Evolutionary conservation across 495 filamentous ascomycete species (phyloP).

Genomic region (Articulospora tetracladia): DNA sequence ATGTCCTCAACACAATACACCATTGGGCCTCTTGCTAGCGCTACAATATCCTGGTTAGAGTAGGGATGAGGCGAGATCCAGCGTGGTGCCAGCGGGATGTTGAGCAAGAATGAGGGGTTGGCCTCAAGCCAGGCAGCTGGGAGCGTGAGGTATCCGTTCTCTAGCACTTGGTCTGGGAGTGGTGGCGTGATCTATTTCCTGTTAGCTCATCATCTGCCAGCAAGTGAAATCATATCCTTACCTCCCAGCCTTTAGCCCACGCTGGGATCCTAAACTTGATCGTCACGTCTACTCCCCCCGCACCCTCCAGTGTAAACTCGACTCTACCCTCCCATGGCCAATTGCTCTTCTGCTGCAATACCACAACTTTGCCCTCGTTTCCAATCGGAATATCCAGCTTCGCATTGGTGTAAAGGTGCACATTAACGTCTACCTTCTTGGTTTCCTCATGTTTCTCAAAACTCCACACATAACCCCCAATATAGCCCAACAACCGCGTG

Average conservation of each 20-base stretch:
- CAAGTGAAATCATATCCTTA: too few species aligned
- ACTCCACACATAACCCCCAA: constrained; percentile 53
- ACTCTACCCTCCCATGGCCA: constrained; percentile 55
- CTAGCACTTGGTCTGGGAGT: constrained; percentile 21
- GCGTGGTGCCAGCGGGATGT: constrained; percentile 40
- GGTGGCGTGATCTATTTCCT: constrained; percentile 26
- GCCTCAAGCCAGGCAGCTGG: constrained; percentile 31
- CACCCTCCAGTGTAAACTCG: constrained; percentile 34
- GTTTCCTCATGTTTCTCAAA: constrained; percentile 25
- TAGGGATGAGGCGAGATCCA: constrained; percentile 47
- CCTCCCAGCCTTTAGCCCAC: constrained; percentile 45
- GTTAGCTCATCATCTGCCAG: constrained; percentile 6
- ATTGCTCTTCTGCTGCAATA: constrained; percentile 43
- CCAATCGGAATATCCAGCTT: constrained; percentile 36
- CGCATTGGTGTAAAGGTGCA: constrained; percentile 49
- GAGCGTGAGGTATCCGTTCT: constrained; percentile 46
- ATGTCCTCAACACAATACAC: constrained; percentile 56
- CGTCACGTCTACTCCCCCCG: constrained; percentile 29
- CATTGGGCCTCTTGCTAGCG: constrained; percentile 50
- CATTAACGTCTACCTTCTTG: constrained; percentile 36
- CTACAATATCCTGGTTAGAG: constrained; percentile 44
- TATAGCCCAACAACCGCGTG: constrained; percentile 44
- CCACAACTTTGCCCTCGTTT: constrained; percentile 28
- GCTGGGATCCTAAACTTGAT: constrained; percentile 45
- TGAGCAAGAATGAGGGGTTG: constrained; percentile 31